Percentiles rank a stretch among this genome's conserved stretches.
These are phyloP conservation scores for Trichoderma asperellum DNA, from an alignment of 2,329 filamentous ascomycete genomes.

Conservation along the genomic window DNA sequence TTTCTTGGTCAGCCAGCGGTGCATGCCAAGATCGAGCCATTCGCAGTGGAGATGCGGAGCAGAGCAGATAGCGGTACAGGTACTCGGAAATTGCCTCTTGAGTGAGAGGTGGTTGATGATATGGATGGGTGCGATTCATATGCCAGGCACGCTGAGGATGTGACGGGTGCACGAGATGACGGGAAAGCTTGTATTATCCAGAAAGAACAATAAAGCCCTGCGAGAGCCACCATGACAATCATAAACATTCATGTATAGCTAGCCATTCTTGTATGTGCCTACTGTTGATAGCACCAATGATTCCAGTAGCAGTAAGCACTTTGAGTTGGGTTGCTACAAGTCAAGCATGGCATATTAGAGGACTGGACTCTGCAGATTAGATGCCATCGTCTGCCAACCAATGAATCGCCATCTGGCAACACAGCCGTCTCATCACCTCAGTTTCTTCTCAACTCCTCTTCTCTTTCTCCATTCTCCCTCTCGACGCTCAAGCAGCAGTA, in stretches of 20 bases:
- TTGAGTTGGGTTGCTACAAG: background rate
- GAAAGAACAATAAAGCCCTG: background rate
- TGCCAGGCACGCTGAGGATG: background rate
- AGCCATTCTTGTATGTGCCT: background rate
- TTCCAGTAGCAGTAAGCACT: background rate
- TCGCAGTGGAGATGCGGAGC: constrained; percentile 22
- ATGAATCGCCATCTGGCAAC: background rate
- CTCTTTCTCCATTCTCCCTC: background rate
- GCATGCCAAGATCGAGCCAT: constrained; percentile 18
- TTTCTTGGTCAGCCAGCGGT: background rate
- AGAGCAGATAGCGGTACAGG: constrained; percentile 2
- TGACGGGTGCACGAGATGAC: background rate
- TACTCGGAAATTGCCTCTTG: constrained; percentile 1
- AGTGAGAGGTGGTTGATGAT: background rate
- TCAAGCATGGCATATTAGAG: background rate
- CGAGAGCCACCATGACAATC: too few relatives aligned
- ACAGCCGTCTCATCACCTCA: background rate
- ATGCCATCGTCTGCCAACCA: background rate
- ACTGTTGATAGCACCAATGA: background rate
- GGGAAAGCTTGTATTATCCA: background rate
- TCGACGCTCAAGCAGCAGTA: too few relatives aligned
- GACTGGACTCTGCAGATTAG: background rate
- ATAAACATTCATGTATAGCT: background rate
- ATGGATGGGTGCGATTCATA: background rate
- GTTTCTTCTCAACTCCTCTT: background rate